Base-by-base conservation (phyloP, 306 rosid species). In the Fagus crenata region DNA sequence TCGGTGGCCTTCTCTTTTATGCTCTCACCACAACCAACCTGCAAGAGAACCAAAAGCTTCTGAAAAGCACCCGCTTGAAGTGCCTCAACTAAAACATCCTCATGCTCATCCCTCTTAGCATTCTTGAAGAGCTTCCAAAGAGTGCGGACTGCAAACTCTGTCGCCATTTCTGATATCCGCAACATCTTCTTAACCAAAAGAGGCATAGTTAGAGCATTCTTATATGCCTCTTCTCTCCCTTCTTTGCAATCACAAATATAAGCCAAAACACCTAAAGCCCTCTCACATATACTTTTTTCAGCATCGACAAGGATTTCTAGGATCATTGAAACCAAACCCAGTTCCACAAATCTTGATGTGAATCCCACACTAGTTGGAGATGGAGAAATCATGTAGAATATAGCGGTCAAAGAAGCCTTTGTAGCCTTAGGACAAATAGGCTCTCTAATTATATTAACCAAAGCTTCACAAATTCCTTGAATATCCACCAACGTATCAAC, bases 1-100 rank as follows among this genome's bases (percentile, higher is more conserved):
- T 90, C 90, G 0, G 91, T 84, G 6, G 86, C 89, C 85, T 91
- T 93, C 75, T 77, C 93, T 79, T 90, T 93, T 54, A 81, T 75
- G n/a, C 81, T 68, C 41, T 85, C 93, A 18, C 58, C 84, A 79
- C 93, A 90, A 2, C 98, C 96, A 18, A 93, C 88, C 79, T 93
- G 98, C 87, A 93, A 80, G 74, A 92, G n/a, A 78, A 93, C 89
- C 86, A 93, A 83, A 3, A 92, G 80, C 82, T 93, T 93, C 81
- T 92, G 91, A 68, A 92, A 89, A 28, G 87, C 90, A 33, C 93
- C 96, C 67, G 85, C 82, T 77, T 87, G 93, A 84, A 89, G 75
- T 6, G 94, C 91, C 82, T 90, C 97, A 46, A 87, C 58, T 69
- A 89, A 56, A 67, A 82, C 60, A 5, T 81, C 11, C 51, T 46